phyloP scores from a whole-genome alignment of 306 rosid genomes.

The Quercus bicolor region DNA sequence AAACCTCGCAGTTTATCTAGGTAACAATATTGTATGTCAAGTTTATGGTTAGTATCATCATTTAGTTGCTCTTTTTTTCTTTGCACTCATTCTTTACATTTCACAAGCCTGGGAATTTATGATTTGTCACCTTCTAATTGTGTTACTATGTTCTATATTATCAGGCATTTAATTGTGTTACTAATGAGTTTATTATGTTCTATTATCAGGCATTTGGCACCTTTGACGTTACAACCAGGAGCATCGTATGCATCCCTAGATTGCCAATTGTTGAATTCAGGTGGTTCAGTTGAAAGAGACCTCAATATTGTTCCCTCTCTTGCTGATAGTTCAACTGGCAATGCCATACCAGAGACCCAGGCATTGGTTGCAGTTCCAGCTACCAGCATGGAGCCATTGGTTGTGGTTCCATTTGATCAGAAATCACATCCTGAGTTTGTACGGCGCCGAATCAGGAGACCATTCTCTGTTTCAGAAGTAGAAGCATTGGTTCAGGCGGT shows the following conservation, averaged over 20 bases:
- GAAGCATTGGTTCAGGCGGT: constrained; percentile 78
- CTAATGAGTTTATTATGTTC: constrained; percentile 1
- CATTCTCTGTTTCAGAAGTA: constrained; percentile 77
- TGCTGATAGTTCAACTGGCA: constrained; percentile 37
- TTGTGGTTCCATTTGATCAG: constrained; percentile 51
- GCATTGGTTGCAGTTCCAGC: constrained; percentile 57
- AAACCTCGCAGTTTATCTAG: constrained; percentile 34
- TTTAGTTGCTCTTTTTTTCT: not conserved
- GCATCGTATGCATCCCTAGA: constrained; percentile 35
- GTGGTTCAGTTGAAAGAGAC: constrained; percentile 43
- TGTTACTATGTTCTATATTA: constrained; percentile 15
- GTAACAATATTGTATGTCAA: constrained; percentile 25
- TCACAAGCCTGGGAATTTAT: not conserved
- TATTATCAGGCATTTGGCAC: constrained; percentile 43
- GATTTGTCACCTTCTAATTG: constrained; percentile 11
- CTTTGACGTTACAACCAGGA: constrained; percentile 43
- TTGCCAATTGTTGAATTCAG: constrained; percentile 34
- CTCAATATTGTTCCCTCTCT: constrained; percentile 28
- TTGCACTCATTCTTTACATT: not conserved
- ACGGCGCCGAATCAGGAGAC: constrained; percentile 76
- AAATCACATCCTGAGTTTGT: constrained; percentile 56
- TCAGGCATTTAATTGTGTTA: constrained; percentile 35
- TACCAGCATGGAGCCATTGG: constrained; percentile 54
- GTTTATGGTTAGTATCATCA: not conserved
- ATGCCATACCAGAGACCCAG: constrained; percentile 43